These are phyloP conservation scores for Rhododendron williamsianum DNA, from an alignment of 148 eudicot species.

Conservation along the genomic window DNA sequence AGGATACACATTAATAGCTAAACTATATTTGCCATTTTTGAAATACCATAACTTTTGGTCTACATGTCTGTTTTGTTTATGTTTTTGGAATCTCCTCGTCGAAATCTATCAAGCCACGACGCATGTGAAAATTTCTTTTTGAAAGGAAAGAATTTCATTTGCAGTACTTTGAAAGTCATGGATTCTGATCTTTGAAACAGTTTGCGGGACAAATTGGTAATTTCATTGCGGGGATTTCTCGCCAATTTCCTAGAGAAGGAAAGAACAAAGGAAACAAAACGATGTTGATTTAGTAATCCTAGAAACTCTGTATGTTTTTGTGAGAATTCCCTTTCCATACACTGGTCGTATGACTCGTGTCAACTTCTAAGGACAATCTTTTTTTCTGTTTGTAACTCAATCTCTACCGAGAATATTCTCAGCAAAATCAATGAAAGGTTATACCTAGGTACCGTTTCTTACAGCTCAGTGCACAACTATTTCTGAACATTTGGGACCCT, in stretches of 20 bases:
- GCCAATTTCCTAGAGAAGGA: not conserved
- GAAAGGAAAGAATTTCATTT: not conserved
- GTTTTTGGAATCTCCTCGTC: not conserved
- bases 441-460: not conserved
- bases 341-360: no score
- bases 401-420: not conserved
- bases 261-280: not conserved
- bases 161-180: not conserved
- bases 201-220: not conserved
- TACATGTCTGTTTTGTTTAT: not conserved
- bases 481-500: not conserved
- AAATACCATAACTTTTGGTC: not conserved
- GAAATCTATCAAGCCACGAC: not conserved
- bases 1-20: not conserved
- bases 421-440: not conserved
- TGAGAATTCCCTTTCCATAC: not conserved
- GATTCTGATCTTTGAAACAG: not conserved
- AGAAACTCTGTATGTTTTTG: not conserved
- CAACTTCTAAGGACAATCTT: not conserved
- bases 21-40: not conserved
- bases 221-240: not conserved
- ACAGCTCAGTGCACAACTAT: not conserved
- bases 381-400: not conserved
- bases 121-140: not conserved
- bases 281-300: not conserved